Evolutionary conservation across 2,329 filamentous ascomycete species (phyloP).

Genomic region (Mycogone perniciosa): DNA sequence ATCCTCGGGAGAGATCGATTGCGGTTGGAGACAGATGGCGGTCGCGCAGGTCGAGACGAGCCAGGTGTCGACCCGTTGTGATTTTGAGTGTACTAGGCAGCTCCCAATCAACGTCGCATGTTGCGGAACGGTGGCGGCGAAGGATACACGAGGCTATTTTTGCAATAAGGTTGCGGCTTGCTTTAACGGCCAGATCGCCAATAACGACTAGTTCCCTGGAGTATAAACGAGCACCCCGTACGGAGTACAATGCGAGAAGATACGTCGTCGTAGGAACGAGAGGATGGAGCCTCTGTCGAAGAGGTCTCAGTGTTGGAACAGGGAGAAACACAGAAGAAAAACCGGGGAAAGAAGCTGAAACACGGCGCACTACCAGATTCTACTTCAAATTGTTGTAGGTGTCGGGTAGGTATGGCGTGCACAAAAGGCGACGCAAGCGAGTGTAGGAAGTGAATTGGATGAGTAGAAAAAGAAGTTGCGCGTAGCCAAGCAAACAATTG

Average conservation of each 20-base stretch:
- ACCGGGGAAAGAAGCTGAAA: constrained; percentile 1
- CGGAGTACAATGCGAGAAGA: too few species aligned
- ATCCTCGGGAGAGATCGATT: constrained; percentile 10
- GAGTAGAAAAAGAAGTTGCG: constrained; percentile 1
- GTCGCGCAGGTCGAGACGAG: not conserved
- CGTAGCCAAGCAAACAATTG: constrained; percentile 2
- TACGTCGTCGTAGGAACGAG: too few species aligned
- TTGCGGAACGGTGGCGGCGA: not conserved
- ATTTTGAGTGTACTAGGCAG: constrained; percentile 2
- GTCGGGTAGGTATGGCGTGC: not conserved
- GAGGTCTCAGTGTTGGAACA: constrained; percentile 21
- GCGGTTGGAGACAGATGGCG: not conserved
- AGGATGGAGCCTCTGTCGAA: constrained; percentile 29
- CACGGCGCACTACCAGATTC: not conserved
- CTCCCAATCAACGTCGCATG: constrained; percentile 11
- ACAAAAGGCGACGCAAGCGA: constrained; percentile 4
- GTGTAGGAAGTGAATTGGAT: not conserved
- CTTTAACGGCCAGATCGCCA: too few species aligned
- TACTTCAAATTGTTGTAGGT: not conserved
- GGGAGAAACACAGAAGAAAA: not conserved
- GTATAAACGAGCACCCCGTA: too few species aligned
- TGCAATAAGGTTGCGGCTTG: constrained; percentile 23
- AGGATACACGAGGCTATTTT: not conserved
- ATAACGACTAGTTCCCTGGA: constrained; percentile 2
- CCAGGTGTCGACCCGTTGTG: not conserved